A percentile compares a stretch with the other conserved stretches of the same genome.
Evolutionary conservation across 2,329 filamentous ascomycete species (phyloP).

Genomic region (Cladosporium oxysporum): DNA sequence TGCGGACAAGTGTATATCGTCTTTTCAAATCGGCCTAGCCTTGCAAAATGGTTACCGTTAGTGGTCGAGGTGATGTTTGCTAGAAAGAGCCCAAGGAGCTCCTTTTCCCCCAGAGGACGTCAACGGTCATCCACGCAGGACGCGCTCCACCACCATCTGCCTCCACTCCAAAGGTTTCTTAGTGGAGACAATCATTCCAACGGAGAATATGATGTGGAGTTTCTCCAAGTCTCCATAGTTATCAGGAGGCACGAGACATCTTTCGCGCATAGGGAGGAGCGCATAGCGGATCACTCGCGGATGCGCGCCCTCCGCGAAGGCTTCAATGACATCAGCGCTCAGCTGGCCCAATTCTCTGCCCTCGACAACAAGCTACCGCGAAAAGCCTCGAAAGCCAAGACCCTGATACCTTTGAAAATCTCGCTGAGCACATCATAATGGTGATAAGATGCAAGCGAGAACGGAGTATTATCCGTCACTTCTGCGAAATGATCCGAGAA

Average conservation of each 20-base stretch:
- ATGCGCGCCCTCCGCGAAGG: too few species aligned
- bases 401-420: neutral
- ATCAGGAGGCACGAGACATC: neutral
- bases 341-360: neutral
- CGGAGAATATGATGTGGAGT: neutral
- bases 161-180: neutral
- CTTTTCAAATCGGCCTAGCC: neutral
- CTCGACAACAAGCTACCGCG: neutral
- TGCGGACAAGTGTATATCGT: neutral
- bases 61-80: neutral
- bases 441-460: neutral
- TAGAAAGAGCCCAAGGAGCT: neutral
- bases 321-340: neutral
- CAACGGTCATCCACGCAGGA: neutral
- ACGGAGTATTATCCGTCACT: neutral
- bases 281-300: too few species aligned
- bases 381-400: neutral
- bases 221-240: neutral
- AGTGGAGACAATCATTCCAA: neutral
- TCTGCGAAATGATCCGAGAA: neutral
- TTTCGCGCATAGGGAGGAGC: neutral
- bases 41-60: neutral
- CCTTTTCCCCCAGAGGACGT: neutral
- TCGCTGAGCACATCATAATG: neutral
- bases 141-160: neutral